Percentiles rank a stretch among this genome's conserved stretches.
phyloP scores from a whole-genome alignment of 306 rosid species.

The Vigna radiata region DNA sequence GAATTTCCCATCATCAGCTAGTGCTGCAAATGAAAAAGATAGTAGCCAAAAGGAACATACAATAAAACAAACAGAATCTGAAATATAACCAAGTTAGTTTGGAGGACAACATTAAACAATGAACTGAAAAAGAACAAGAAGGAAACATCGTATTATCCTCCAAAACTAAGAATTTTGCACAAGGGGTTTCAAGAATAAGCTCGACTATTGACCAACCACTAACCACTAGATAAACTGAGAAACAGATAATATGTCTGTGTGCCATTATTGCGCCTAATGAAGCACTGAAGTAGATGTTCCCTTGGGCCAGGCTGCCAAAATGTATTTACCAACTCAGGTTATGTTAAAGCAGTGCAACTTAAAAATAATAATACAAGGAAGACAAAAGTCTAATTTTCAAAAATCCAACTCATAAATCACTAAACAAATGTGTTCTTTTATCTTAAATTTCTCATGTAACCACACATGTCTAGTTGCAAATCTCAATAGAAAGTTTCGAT shows the following conservation, averaged over 20 bases:
- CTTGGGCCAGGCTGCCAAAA: constrained; percentile 94
- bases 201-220: constrained; percentile 57
- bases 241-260: constrained; percentile 77
- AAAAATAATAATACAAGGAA: neutral
- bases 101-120: neutral
- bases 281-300: constrained; percentile 81
- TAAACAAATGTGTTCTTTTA: neutral
- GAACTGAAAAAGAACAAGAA: neutral
- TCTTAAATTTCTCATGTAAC: neutral
- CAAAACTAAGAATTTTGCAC: constrained; percentile 1
- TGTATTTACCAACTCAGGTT: constrained; percentile 18
- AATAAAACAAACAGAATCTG: neutral
- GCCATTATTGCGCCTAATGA: constrained; percentile 80
- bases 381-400: neutral
- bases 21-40: constrained; percentile 56
- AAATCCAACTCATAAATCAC: neutral
- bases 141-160: neutral
- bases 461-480: neutral
- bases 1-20: constrained; percentile 87
- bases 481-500: neutral
- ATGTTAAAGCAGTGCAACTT: constrained; percentile 27
- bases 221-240: constrained; percentile 58
- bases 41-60: constrained; percentile 6
- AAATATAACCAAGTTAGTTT: constrained; percentile 7
- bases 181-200: neutral